Evolutionary conservation across 495 filamentous ascomycete species (phyloP).

Genomic region (Rusavskia elegans): DNA sequence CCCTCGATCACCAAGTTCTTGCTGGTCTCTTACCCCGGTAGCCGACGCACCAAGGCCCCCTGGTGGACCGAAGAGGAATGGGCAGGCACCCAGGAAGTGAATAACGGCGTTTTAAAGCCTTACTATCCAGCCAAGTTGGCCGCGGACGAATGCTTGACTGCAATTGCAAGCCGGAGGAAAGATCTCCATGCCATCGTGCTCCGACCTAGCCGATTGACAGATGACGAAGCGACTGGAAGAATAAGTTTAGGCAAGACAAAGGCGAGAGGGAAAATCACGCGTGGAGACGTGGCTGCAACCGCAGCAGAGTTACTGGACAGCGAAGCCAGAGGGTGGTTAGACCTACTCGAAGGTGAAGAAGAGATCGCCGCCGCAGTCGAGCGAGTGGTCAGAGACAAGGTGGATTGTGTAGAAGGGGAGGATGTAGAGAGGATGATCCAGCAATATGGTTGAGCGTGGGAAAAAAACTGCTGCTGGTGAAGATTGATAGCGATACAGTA

Average conservation of each 20-base stretch:
- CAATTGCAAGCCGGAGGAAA: slow-evolving; percentile 28
- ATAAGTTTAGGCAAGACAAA: slow-evolving; percentile 50
- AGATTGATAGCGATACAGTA: too few species aligned
- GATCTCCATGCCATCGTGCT: slow-evolving; percentile 47
- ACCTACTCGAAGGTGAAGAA: slow-evolving; percentile 44
- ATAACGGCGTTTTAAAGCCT: slow-evolving; percentile 35
- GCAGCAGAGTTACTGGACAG: slow-evolving; percentile 47
- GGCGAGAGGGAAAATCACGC: slow-evolving; percentile 37
- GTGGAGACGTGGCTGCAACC: slow-evolving; percentile 56
- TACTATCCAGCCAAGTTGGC: slow-evolving; percentile 64
- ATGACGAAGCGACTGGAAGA: slow-evolving; percentile 39
- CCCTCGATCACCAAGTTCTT: slow-evolving; percentile 55
- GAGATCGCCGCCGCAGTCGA: slow-evolving; percentile 44
- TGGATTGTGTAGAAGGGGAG: slow-evolving; percentile 54
- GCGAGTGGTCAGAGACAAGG: slow-evolving; percentile 41
- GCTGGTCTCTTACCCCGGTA: slow-evolving; percentile 51
- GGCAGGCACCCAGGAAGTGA: slow-evolving; percentile 30
- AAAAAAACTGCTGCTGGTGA: not conserved
- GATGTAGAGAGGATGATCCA: slow-evolving; percentile 33
- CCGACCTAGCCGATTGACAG: slow-evolving; percentile 48
- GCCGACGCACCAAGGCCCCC: slow-evolving; percentile 36
- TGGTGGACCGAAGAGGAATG: slow-evolving; percentile 56
- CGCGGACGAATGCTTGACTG: slow-evolving; percentile 58
- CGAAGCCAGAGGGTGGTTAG: slow-evolving; percentile 36
- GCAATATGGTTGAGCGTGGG: slow-evolving; percentile 4